phyloP scores from a whole-genome alignment of 805 yeast genomes.

The Pichia californica region DNA sequence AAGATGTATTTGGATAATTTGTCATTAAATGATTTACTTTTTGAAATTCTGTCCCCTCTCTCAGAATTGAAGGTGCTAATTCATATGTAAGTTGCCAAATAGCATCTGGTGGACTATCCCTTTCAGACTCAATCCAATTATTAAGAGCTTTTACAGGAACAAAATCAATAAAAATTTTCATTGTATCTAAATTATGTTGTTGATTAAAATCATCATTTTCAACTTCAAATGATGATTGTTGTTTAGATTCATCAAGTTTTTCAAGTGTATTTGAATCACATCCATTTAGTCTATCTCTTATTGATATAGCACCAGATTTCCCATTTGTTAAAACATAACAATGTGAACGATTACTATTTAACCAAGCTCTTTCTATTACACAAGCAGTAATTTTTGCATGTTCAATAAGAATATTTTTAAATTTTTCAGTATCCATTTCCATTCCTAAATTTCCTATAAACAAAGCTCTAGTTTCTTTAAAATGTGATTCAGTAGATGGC shows the following conservation, averaged over 20 bases:
- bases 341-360: constrained; percentile 36
- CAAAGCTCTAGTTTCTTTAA: constrained; percentile 36
- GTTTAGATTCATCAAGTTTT: background rate
- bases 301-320: constrained; percentile 35
- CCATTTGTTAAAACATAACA: constrained; percentile 36
- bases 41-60: constrained; percentile 21
- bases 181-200: background rate
- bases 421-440: constrained; percentile 33
- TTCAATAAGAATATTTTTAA: constrained; percentile 32
- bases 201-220: too few species aligned
- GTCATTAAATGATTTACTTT: constrained; percentile 29
- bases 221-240: too few species aligned
- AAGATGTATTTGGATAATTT: constrained; percentile 28
- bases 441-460: constrained; percentile 38
- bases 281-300: constrained; percentile 33
- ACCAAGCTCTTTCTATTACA: constrained; percentile 39
- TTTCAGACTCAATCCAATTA: constrained; percentile 42
- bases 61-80: constrained; percentile 27
- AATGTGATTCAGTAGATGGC: constrained; percentile 31
- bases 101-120: constrained; percentile 38
- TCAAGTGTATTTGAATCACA: constrained; percentile 5
- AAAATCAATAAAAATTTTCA: constrained; percentile 38
- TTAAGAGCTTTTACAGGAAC: constrained; percentile 40
- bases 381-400: constrained; percentile 24
- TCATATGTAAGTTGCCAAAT: constrained; percentile 38